Evolutionary conservation across 1,139 yeast genomes (phyloP), one percentile per base, ranked within the genome.

Genomic region (Pichia sp.): DNA sequence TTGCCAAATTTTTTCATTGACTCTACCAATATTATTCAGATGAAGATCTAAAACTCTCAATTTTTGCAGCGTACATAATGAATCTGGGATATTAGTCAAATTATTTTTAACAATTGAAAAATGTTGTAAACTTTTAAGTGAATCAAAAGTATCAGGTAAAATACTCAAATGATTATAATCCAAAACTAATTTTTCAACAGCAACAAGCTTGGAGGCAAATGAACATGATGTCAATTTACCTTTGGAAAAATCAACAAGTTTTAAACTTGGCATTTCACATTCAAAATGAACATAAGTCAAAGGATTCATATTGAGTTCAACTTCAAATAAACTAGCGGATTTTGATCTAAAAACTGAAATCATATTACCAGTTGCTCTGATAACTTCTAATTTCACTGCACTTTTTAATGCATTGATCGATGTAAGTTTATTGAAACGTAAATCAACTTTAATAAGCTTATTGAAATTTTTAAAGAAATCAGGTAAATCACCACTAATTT

Each of bases 111-210:
- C 82, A 7, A 84, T 73, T 7, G 95, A 85, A 41, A 92, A 69
- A 53, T 79, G 79, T 3, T 79, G 75, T 57, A 92, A 69, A 50
- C 73, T 78, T 26, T 70, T 68, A 57, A 92, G 72, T 4, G 67
- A 61, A 1, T 85, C 81, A 29, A 94, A 73, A 49, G 82, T 84
- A 3, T 76, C 72, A 0, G 98, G 97, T 25, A 92, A 66, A 24
- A 79, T 74, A 5, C 85, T 86, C 59, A 92, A 73, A 62, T 86
- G 95, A 61, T 92, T 92, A 58, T 84, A 82, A 65, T 88, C 95
- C 54, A 92, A 68, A 23, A 81, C 81, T 54, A 92, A 68, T 53
- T 80, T 84, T 60, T 87, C 96, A 47, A 89, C 71, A 53, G 79
- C 77, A 0, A 85, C 78, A 42, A 89, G 72, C 56, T 74, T 77